Conservation (phyloP, 805 yeast genomes). For the Kodamaea laetipori region DNA sequence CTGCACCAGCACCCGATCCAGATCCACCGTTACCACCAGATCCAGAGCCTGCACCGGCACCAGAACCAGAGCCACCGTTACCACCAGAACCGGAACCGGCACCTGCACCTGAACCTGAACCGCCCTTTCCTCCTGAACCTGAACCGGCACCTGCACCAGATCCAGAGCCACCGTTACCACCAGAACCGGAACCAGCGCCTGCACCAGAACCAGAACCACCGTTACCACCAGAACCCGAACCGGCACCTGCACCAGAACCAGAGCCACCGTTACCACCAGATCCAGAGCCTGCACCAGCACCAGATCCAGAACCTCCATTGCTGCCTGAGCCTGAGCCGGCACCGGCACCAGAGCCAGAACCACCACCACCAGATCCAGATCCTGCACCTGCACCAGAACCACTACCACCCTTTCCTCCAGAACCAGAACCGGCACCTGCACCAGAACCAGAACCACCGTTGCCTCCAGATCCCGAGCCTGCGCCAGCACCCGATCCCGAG, state of each 20-base stretch:
- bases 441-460: background rate
- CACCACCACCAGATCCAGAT: background rate
- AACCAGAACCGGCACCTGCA: constrained; percentile 1
- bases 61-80: constrained; percentile 1
- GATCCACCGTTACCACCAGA: background rate
- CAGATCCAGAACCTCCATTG: constrained; percentile 4
- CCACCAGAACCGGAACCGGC: constrained; percentile 2
- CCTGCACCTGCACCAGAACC: constrained; percentile 3
- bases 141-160: constrained; percentile 11
- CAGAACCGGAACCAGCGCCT: constrained; percentile 7
- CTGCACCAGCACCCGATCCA: constrained; percentile 4
- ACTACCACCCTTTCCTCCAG: background rate
- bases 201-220: constrained; percentile 7
- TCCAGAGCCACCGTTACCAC: constrained; percentile 9
- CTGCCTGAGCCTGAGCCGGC: background rate
- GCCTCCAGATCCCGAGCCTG: constrained; percentile 3
- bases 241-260: constrained; percentile 7
- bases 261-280: constrained; percentile 7
- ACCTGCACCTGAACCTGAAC: constrained; percentile 2
- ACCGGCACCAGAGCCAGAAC: background rate
- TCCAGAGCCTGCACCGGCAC: constrained; percentile 2
- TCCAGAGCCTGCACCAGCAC: constrained; percentile 8
- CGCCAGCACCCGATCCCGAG: constrained; percentile 5
- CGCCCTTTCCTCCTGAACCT: too few species aligned
- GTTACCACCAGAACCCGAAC: constrained; percentile 8